phyloP scores from a whole-genome alignment of 257 asterid genomes.

The Ehretia macrophylla region DNA sequence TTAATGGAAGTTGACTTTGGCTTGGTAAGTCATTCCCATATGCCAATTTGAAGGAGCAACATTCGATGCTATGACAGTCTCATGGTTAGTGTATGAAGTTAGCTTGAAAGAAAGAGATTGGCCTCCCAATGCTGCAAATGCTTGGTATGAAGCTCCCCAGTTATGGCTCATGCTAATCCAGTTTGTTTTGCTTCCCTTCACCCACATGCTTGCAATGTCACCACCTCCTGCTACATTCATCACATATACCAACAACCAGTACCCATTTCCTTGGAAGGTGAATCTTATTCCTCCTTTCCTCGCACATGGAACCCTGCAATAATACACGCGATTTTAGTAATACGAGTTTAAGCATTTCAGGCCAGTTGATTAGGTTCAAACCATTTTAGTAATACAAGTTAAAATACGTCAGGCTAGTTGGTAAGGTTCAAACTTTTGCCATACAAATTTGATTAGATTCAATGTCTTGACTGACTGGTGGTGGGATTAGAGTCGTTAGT shows the following conservation, averaged over 20 bases:
- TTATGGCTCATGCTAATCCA: slow-evolving; percentile 95
- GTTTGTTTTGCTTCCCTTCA: slow-evolving; percentile 64
- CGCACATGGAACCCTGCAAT: slow-evolving; percentile 48
- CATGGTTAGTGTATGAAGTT: slow-evolving; percentile 53
- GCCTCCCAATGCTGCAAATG: slow-evolving; percentile 58
- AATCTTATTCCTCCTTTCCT: slow-evolving; percentile 51
- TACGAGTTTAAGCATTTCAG: not conserved
- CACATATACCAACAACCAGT: slow-evolving; percentile 74
- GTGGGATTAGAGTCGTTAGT: no score
- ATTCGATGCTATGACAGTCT: slow-evolving; percentile 45
- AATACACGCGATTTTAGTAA: no score
- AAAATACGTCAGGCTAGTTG: no score
- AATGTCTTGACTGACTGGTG: no score
- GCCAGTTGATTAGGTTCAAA: no score
- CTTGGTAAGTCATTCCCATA: slow-evolving; percentile 46
- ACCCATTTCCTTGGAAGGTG: slow-evolving; percentile 67
- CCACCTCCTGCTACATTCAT: slow-evolving; percentile 83
- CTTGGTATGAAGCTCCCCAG: slow-evolving; percentile 91
- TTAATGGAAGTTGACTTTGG: slow-evolving; percentile 52
- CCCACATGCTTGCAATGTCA: slow-evolving; percentile 58
- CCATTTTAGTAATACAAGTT: no score
- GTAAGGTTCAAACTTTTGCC: no score
- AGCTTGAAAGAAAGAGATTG: slow-evolving; percentile 67
- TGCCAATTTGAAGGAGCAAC: slow-evolving; percentile 69
- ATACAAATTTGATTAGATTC: no score